These are phyloP conservation scores for Berkeleyomyces basicola DNA, from an alignment of 2,329 filamentous ascomycete species.

Conservation along the genomic window DNA sequence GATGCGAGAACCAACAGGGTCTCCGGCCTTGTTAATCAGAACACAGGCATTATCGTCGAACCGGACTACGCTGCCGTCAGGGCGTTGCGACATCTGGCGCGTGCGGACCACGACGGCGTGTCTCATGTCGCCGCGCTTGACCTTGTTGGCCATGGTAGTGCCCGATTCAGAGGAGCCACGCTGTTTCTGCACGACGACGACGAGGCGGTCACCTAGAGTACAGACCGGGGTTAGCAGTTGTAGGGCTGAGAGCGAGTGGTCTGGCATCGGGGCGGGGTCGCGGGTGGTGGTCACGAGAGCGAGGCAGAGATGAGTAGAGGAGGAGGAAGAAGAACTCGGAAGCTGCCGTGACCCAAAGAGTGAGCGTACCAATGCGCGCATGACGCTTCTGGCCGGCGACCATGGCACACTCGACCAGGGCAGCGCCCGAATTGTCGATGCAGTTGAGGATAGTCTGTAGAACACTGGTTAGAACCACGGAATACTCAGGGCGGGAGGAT, in stretches of 20 bases:
- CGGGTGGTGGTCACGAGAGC: neutral
- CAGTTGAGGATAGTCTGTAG: constrained; percentile 86
- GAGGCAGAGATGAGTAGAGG: neutral
- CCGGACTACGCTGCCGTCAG: constrained; percentile 75
- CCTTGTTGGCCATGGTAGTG: constrained; percentile 68
- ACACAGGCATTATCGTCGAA: constrained; percentile 99
- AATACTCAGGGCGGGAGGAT: neutral
- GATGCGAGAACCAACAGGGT: constrained; percentile 83
- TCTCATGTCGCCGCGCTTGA: constrained; percentile 87
- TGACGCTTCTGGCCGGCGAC: constrained; percentile 79
- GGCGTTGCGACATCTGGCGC: constrained; percentile 67
- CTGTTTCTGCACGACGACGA: constrained; percentile 91
- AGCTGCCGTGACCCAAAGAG: neutral
- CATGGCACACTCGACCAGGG: constrained; percentile 89
- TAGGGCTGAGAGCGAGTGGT: neutral
- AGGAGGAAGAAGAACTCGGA: neutral
- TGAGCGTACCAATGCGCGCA: constrained; percentile 61
- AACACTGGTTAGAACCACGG: neutral
- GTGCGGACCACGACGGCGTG: constrained; percentile 93
- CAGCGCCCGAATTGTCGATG: constrained; percentile 99
- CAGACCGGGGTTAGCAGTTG: neutral
- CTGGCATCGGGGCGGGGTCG: neutral
- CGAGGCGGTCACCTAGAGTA: constrained; percentile 72
- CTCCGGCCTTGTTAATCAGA: constrained; percentile 88
- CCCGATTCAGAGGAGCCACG: constrained; percentile 55